phyloP scores from a whole-genome alignment of 768 basidiomycete species.

The Trametes gibbosa region DNA sequence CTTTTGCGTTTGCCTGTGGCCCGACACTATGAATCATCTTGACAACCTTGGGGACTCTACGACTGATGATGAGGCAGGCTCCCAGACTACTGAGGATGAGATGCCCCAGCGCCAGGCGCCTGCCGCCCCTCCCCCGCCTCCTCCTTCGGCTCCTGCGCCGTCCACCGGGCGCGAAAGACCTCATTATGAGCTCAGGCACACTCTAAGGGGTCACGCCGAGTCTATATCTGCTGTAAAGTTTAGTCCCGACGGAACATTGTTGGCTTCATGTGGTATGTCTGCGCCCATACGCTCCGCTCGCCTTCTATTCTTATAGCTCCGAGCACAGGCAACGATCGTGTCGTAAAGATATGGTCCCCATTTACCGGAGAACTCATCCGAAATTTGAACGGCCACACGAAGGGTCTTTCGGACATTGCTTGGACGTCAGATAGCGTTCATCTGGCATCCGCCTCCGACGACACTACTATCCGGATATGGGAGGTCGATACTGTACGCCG shows the following conservation, averaged over 20 bases:
- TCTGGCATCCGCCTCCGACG: conserved; percentile 91
- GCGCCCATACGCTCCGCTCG: background rate
- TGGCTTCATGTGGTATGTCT: conserved; percentile 80
- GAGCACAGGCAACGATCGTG: conserved; percentile 63
- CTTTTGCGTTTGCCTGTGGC: too few species aligned
- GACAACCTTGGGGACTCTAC: conserved; percentile 39
- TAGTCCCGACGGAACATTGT: conserved; percentile 78
- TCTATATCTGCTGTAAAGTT: conserved; percentile 90
- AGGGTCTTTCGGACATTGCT: conserved; percentile 85
- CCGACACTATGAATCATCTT: conserved; percentile 14
- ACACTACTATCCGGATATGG: conserved; percentile 88
- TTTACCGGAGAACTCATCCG: conserved; percentile 75
- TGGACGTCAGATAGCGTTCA: conserved; percentile 84
- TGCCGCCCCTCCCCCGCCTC: conserved; percentile 38
- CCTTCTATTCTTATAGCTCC: background rate
- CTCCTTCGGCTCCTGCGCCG: conserved; percentile 31
- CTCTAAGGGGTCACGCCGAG: conserved; percentile 72
- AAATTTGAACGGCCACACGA: conserved; percentile 71
- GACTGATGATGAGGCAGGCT: conserved; percentile 62
- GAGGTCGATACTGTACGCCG: conserved; percentile 70
- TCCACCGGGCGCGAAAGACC: conserved; percentile 41
- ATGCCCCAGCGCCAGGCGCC: conserved; percentile 58
- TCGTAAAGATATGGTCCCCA: conserved; percentile 82
- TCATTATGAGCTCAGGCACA: conserved; percentile 67
- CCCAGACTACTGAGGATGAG: conserved; percentile 85